Conservation (phyloP, 2,329 filamentous ascomycete genomes). For the Neofusicoccum sp. region DNA sequence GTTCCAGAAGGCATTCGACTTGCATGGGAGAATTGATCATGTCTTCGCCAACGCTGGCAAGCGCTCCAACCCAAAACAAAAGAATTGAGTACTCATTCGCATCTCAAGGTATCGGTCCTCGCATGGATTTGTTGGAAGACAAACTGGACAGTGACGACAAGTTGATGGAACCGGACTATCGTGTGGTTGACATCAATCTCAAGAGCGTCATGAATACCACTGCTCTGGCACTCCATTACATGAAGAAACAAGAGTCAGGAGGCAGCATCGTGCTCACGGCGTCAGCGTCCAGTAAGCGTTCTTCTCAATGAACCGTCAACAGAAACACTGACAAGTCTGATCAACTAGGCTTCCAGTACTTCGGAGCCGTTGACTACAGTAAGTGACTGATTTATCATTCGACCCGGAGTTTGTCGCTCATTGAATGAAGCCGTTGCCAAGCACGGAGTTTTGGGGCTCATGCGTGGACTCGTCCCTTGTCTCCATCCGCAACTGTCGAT, state of each 20-base stretch:
- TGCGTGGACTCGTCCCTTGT: conserved; percentile 30
- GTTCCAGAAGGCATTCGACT: conserved; percentile 53
- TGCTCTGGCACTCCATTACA: conserved; percentile 33
- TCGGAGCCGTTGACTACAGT: conserved; percentile 36
- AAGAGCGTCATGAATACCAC: conserved; percentile 34
- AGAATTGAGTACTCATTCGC: neutral
- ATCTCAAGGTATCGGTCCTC: conserved; percentile 27
- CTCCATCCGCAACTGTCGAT: conserved; percentile 32
- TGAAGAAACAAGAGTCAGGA: conserved; percentile 31
- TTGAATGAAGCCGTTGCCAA: conserved; percentile 30
- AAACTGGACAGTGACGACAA: conserved; percentile 34
- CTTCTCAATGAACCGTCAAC: neutral
- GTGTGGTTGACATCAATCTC: conserved; percentile 34
- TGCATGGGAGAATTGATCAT: conserved; percentile 48
- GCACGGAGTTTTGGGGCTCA: conserved; percentile 36
- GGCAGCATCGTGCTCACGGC: conserved; percentile 38
- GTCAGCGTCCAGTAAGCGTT: conserved; percentile 31
- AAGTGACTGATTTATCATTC: neutral
- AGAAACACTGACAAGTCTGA: neutral
- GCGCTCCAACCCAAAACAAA: neutral
- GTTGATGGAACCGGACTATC: conserved; percentile 31
- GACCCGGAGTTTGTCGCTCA: too few relatives aligned
- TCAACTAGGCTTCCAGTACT: conserved; percentile 27
- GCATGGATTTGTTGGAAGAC: conserved; percentile 31
- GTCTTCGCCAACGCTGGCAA: conserved; percentile 45